phyloP scores from a whole-genome alignment of 2,329 filamentous ascomycete species.

The Cyphellophora attinorum region DNA sequence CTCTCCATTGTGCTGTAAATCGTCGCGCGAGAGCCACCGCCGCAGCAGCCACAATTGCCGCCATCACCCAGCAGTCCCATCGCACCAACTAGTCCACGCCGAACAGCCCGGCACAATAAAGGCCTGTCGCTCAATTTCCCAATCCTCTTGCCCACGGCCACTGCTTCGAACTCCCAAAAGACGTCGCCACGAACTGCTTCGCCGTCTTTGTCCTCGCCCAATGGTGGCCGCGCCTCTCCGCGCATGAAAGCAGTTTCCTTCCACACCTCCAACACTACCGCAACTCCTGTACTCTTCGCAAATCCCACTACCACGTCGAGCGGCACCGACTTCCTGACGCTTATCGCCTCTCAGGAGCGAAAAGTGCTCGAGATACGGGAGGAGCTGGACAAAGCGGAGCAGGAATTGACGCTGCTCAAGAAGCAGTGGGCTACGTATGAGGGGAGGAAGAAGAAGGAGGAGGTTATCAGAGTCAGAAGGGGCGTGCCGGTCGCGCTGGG shows the following conservation, averaged over 20 bases:
- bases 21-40: neutral
- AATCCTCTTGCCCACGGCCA: conserved; percentile 26
- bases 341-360: conserved; percentile 85
- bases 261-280: conserved; percentile 14
- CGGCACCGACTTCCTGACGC: conserved; percentile 66
- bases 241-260: conserved; percentile 8
- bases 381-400: conserved; percentile 75
- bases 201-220: conserved; percentile 22
- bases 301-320: conserved; percentile 33
- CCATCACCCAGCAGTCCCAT: neutral
- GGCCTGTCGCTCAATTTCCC: conserved; percentile 38
- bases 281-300: too few relatives aligned
- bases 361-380: conserved; percentile 84
- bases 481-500: conserved; percentile 10
- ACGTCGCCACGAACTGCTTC: conserved; percentile 22
- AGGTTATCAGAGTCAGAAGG: conserved; percentile 32
- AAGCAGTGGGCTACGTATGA: conserved; percentile 74
- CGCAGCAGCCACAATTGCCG: too few relatives aligned
- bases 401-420: conserved; percentile 67
- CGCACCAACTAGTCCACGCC: conserved; percentile 4
- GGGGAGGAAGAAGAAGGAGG: conserved; percentile 62
- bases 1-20: neutral
- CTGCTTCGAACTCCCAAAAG: conserved; percentile 2
- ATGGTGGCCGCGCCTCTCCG: conserved; percentile 20
- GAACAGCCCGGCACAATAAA: conserved; percentile 29